phyloP scores from a whole-genome alignment of 2,329 filamentous ascomycete genomes.

The Fusarium beomiforme region DNA sequence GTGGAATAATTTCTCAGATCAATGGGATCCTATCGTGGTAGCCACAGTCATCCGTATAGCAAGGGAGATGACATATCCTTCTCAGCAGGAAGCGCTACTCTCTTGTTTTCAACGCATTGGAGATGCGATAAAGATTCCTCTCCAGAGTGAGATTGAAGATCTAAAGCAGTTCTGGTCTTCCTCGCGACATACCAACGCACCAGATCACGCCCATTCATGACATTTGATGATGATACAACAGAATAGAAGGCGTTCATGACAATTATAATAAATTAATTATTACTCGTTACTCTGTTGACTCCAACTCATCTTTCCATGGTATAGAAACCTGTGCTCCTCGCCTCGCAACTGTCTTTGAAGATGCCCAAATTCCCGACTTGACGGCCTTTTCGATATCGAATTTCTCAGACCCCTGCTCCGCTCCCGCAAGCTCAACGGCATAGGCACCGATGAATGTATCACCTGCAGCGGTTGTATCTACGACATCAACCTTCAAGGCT shows the following conservation, averaged over 20 bases:
- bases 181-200: constrained; percentile 9
- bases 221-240: no score
- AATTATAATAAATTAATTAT: background rate
- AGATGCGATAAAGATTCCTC: constrained; percentile 10
- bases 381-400: constrained; percentile 13
- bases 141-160: constrained; percentile 3
- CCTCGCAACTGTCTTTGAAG: constrained; percentile 6
- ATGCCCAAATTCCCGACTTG: background rate
- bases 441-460: constrained; percentile 97
- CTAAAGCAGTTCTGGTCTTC: constrained; percentile 17
- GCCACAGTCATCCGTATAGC: constrained; percentile 41
- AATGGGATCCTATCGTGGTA: constrained; percentile 47
- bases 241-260: accelerated
- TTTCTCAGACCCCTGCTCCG: background rate
- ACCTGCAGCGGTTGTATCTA: constrained; percentile 93
- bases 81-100: constrained; percentile 5
- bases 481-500: constrained; percentile 77
- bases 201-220: background rate
- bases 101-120: constrained; percentile 14
- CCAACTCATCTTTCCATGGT: constrained; percentile 12
- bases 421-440: constrained; percentile 52
- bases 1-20: constrained; percentile 45
- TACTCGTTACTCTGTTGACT: background rate
- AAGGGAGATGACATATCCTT: constrained; percentile 21
- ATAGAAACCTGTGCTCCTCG: constrained; percentile 20